Percentiles rank a stretch among this genome's conserved stretches.
Evolutionary conservation across 2,329 filamentous ascomycete genomes (phyloP).

Genomic region (Stachybotrys elegans): DNA sequence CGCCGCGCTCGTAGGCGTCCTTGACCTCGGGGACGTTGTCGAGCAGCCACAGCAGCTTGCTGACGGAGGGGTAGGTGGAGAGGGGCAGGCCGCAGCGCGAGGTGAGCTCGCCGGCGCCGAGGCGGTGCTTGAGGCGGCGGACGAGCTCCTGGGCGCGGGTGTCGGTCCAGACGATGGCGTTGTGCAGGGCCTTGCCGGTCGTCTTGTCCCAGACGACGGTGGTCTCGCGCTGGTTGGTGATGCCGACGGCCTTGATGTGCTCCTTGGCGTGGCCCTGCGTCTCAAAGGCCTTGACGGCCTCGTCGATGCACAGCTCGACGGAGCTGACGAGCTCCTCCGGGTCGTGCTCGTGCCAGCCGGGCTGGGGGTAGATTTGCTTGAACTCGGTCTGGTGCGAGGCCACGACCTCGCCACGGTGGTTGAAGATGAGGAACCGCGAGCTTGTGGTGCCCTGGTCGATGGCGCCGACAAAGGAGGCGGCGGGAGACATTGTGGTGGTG

Average conservation of each 20-base stretch:
- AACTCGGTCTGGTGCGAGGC: slow-evolving; percentile 74
- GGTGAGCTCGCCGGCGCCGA: slow-evolving; percentile 62
- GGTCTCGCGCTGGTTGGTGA: slow-evolving; percentile 82
- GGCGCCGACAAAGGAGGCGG: slow-evolving; percentile 58
- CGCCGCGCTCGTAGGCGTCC: slow-evolving; percentile 65
- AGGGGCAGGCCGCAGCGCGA: slow-evolving; percentile 70
- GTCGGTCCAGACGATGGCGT: slow-evolving; percentile 82
- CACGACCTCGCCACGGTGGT: slow-evolving; percentile 62
- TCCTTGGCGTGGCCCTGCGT: slow-evolving; percentile 59
- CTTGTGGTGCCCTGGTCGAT: slow-evolving; percentile 80
- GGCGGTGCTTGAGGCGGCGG: slow-evolving; percentile 62
- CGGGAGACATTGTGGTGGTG: slow-evolving; percentile 24
- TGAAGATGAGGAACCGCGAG: slow-evolving; percentile 74
- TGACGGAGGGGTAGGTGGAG: slow-evolving; percentile 76
- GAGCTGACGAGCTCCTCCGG: slow-evolving; percentile 68
- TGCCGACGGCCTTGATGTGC: slow-evolving; percentile 70
- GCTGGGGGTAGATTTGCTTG: slow-evolving; percentile 66
- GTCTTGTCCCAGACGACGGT: slow-evolving; percentile 74
- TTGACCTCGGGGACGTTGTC: slow-evolving; percentile 62
- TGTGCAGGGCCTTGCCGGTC: slow-evolving; percentile 72
- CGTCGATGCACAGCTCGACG: slow-evolving; percentile 71
- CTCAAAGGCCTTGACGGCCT: slow-evolving; percentile 64
- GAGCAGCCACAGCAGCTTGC: slow-evolving; percentile 74
- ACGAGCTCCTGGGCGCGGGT: slow-evolving; percentile 70
- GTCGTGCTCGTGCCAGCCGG: slow-evolving; percentile 84